Conservation (phyloP, 495 filamentous ascomycete genomes). For the Aspergillus biplanus region DNA sequence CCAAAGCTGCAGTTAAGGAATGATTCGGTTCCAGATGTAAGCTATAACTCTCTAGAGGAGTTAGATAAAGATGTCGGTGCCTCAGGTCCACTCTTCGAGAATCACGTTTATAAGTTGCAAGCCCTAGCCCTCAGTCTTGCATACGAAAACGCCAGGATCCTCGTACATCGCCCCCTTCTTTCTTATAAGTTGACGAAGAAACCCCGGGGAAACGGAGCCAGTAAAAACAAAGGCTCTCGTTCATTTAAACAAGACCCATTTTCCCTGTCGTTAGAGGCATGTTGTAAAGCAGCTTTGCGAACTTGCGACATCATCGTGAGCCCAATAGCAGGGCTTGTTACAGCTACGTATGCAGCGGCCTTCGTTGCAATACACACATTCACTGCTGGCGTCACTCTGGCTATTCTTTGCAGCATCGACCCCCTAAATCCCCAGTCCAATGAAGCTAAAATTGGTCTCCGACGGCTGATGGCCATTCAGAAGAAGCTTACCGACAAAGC, state of each 20-base stretch:
- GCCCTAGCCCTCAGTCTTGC: conserved; percentile 32
- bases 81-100: conserved; percentile 30
- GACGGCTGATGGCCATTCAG: conserved; percentile 28
- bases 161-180: conserved; percentile 32
- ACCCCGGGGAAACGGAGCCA: background rate
- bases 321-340: conserved; percentile 26
- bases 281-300: conserved; percentile 32
- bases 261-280: conserved; percentile 21
- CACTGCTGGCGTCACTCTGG: conserved; percentile 33
- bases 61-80: conserved; percentile 35
- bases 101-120: conserved; percentile 36
- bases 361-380: conserved; percentile 39
- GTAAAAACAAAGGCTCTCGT: background rate
- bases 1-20: conserved; percentile 15
- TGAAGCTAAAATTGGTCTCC: conserved; percentile 29
- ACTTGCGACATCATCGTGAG: conserved; percentile 24
- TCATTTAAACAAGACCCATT: conserved; percentile 12
- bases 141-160: conserved; percentile 33
- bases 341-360: conserved; percentile 34
- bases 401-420: conserved; percentile 33
- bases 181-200: conserved; percentile 22
- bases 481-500: conserved; percentile 27
- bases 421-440: conserved; percentile 23
- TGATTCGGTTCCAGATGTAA: background rate
- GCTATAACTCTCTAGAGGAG: conserved; percentile 27